Conservation (phyloP, 176 grass and related monocot genomes). For the Oropetium thomaeum region DNA sequence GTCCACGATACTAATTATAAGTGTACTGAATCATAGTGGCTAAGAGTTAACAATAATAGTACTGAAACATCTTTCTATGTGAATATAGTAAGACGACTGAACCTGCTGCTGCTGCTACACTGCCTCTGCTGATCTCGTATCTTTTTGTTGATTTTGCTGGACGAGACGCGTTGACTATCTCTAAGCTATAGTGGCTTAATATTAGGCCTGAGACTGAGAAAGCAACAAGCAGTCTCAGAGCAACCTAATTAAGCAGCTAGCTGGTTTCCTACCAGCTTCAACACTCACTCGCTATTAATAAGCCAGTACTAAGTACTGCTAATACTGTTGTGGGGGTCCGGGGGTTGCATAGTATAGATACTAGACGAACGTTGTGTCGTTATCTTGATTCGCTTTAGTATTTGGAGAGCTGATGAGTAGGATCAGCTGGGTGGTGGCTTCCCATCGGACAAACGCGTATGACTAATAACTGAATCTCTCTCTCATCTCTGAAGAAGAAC, state of each 20-base stretch:
- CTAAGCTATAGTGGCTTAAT: no score
- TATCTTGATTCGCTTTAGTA: neutral
- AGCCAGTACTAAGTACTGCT: no score
- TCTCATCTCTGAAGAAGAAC: no score
- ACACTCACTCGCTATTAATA: neutral
- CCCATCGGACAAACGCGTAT: neutral
- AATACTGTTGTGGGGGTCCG: neutral
- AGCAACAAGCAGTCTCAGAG: no score
- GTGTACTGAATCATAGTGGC: no score
- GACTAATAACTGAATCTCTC: neutral
- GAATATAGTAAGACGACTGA: no score
- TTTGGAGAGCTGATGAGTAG: neutral
- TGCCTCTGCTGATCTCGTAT: neutral
- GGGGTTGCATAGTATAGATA: neutral
- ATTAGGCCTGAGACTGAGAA: no score
- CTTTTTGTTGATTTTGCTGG: neutral
- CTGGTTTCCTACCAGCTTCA: neutral
- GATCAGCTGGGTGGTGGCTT: neutral
- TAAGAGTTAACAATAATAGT: no score
- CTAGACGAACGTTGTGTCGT: neutral
- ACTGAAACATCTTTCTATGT: no score
- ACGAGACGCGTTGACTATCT: neutral
- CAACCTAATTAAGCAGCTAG: neutral
- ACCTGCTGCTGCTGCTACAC: no score
- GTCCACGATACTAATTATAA: neutral